Evolutionary conservation across 2,329 filamentous ascomycete genomes (phyloP).

Genomic region (Diaporthe humulicola): DNA sequence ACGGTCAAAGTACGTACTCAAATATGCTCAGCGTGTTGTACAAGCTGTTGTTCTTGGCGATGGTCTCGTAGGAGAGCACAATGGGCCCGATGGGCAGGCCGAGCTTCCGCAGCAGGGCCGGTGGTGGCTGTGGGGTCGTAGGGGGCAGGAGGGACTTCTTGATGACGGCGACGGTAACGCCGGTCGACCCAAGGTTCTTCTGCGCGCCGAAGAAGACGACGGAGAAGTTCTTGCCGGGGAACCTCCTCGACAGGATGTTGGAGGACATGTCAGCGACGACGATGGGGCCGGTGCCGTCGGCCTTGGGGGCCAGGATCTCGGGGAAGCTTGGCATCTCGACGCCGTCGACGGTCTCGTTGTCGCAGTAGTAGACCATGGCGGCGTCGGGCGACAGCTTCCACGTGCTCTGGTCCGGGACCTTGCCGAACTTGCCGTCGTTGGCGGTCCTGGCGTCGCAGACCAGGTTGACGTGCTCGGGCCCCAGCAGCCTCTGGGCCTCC

Average conservation of each 20-base stretch:
- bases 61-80: constrained; percentile 85
- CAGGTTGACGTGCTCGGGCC: constrained; percentile 84
- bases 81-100: constrained; percentile 83
- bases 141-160: constrained; percentile 85
- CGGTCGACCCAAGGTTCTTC: constrained; percentile 91
- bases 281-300: constrained; percentile 76
- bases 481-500: constrained; percentile 84
- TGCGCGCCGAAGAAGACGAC: constrained; percentile 93
- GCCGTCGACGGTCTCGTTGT: constrained; percentile 95
- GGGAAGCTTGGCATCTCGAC: constrained; percentile 89
- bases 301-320: constrained; percentile 67
- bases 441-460: constrained; percentile 75
- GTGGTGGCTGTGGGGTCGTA: constrained; percentile 72
- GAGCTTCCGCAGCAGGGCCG: constrained; percentile 79
- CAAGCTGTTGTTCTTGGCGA: constrained; percentile 92
- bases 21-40: constrained; percentile 98
- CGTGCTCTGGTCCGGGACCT: constrained; percentile 80
- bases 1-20: constrained; percentile 62
- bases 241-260: constrained; percentile 86
- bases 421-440: constrained; percentile 87
- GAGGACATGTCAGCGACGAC: constrained; percentile 95
- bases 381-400: constrained; percentile 81
- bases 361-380: constrained; percentile 88
- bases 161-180: constrained; percentile 88
- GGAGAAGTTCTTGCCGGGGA: constrained; percentile 84